A percentile compares a stretch with the other conserved stretches of the same genome.
Conservation (phyloP, 2,329 filamentous ascomycete genomes). For the Neonectria magnoliae region DNA sequence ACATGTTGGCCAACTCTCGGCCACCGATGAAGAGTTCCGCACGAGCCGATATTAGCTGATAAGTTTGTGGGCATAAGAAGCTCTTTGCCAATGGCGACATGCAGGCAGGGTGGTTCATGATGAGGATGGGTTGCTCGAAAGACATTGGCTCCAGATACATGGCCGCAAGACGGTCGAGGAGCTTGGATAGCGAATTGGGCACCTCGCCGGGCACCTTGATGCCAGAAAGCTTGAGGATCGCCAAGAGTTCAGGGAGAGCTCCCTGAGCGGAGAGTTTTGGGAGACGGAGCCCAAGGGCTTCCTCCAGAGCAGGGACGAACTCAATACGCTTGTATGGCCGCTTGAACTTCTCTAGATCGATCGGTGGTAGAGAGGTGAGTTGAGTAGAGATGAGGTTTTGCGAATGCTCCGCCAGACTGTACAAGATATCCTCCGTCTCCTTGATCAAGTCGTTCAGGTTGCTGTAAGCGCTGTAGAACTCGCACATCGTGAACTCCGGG, state of each 20-base stretch:
- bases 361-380: conserved; percentile 57
- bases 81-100: conserved; percentile 94
- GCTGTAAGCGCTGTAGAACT: conserved; percentile 92
- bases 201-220: conserved; percentile 73
- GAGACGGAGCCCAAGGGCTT: conserved; percentile 70
- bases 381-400: conserved; percentile 55
- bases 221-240: conserved; percentile 65
- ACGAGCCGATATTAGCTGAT: conserved; percentile 80
- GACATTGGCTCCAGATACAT: conserved; percentile 83
- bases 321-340: conserved; percentile 75
- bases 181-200: conserved; percentile 65
- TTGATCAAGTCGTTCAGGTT: conserved; percentile 78
- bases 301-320: conserved; percentile 84
- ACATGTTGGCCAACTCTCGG: conserved; percentile 92
- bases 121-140: conserved; percentile 76
- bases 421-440: conserved; percentile 78
- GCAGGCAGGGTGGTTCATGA: conserved; percentile 88
- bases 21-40: conserved; percentile 86
- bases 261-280: conserved; percentile 68
- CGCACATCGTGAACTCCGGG: conserved; percentile 96
- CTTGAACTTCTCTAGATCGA: conserved; percentile 60
- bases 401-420: conserved; percentile 64
- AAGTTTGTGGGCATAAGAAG: conserved; percentile 73
- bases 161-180: conserved; percentile 84
- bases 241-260: conserved; percentile 67